Conservation (phyloP, 768 basidiomycete genomes). For the Galerina marginata region DNA sequence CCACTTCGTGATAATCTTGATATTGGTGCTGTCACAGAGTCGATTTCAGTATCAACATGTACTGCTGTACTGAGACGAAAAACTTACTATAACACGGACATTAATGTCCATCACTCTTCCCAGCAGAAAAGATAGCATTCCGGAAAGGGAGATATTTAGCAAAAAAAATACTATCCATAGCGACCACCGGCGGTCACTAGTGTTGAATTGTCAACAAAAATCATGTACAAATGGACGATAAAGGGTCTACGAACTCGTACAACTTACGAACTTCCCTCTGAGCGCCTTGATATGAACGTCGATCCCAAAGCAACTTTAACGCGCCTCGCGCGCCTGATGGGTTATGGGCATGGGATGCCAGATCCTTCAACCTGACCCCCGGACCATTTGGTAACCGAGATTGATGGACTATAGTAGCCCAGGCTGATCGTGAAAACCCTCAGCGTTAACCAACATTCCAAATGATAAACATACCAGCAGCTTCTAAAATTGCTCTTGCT, state of each 20-base stretch:
- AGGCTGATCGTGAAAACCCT: constrained; percentile 31
- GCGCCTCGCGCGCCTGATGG: constrained; percentile 35
- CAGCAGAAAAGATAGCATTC: constrained; percentile 38
- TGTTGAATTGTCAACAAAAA: not conserved
- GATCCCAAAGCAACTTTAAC: constrained; percentile 39
- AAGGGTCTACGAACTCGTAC: constrained; percentile 41
- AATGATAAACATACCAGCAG: constrained; percentile 34
- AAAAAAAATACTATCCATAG: constrained; percentile 42
- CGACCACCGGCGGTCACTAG: constrained; percentile 43
- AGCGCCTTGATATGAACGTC: constrained; percentile 38
- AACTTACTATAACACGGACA: constrained; percentile 33
- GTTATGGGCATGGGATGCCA: constrained; percentile 37
- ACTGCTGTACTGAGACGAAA: not conserved
- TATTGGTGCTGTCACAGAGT: constrained; percentile 38
- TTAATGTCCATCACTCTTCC: constrained; percentile 42
- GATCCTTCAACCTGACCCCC: constrained; percentile 42
- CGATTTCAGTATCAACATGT: not conserved
- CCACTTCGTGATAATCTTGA: constrained; percentile 37
- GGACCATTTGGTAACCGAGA: constrained; percentile 30
- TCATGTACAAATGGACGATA: not conserved
- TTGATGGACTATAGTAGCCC: constrained; percentile 51
- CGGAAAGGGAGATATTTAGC: constrained; percentile 32
- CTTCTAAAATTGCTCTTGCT: constrained; percentile 38
- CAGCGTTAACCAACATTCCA: not conserved
- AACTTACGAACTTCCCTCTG: constrained; percentile 30